A percentile compares a stretch with the other conserved stretches of the same genome.
phyloP scores from a whole-genome alignment of 495 filamentous ascomycete species.

The Neurospora terricola region DNA sequence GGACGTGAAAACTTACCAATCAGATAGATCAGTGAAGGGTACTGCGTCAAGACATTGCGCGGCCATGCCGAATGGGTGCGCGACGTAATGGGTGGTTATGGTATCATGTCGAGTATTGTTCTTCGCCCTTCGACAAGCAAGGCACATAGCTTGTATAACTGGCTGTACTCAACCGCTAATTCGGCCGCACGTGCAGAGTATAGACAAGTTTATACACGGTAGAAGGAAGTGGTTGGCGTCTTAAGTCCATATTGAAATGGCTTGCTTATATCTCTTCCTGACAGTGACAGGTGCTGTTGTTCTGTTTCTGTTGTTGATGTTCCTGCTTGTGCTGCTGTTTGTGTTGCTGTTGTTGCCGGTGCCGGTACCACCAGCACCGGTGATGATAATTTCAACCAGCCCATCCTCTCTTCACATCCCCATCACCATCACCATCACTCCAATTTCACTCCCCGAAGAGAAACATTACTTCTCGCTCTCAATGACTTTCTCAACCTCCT shows the following conservation, averaged over 20 bases:
- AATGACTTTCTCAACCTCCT: conserved; percentile 2
- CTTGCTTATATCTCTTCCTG: not conserved
- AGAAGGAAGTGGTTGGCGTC: not conserved
- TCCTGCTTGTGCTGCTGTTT: not conserved
- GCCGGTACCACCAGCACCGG: not conserved
- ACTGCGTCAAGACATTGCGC: conserved; percentile 75
- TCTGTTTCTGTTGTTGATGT: not conserved
- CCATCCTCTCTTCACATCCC: not conserved
- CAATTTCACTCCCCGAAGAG: not conserved
- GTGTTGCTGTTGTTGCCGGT: not conserved
- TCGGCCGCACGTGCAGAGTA: not conserved
- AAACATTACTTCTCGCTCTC: not conserved
- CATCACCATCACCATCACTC: not conserved
- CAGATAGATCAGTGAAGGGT: too few relatives aligned
- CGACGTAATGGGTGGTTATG: conserved; percentile 40
- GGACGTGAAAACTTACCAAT: too few relatives aligned
- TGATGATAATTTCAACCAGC: too few relatives aligned
- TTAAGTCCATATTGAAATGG: not conserved
- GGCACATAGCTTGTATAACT: too few relatives aligned
- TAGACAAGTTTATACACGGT: not conserved
- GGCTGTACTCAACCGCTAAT: not conserved
- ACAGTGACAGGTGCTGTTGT: not conserved
- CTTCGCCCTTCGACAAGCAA: not conserved
- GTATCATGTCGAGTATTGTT: not conserved
- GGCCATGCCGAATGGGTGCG: conserved; percentile 84